phyloP scores from a whole-genome alignment of 2,329 filamentous ascomycete species.

The Lomentospora prolificans region DNA sequence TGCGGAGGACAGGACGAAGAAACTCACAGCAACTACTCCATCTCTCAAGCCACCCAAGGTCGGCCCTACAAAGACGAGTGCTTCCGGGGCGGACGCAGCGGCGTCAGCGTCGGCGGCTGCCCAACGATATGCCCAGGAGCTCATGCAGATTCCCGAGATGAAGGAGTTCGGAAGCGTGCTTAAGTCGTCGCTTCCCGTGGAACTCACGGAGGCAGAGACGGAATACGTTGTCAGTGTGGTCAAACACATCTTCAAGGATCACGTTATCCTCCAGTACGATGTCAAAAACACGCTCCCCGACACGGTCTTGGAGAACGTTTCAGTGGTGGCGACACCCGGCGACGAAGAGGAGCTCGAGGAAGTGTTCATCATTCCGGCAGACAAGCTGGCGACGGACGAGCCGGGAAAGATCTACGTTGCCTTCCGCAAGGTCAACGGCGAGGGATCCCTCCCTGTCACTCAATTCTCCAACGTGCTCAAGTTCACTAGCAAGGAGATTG shows the following conservation, averaged over 20 bases:
- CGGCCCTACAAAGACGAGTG: constrained; percentile 61
- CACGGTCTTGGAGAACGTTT: constrained; percentile 83
- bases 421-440: constrained; percentile 74
- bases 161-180: constrained; percentile 81
- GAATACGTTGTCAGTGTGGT: constrained; percentile 91
- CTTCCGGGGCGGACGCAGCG: constrained; percentile 61
- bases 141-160: constrained; percentile 84
- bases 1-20: constrained; percentile 93
- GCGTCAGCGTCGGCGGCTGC: constrained; percentile 70
- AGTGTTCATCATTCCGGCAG: constrained; percentile 85
- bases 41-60: constrained; percentile 88
- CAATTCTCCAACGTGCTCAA: constrained; percentile 89
- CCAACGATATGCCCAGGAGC: constrained; percentile 80
- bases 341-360: constrained; percentile 81
- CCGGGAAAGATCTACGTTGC: constrained; percentile 92
- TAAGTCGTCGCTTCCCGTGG: constrained; percentile 78
- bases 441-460: constrained; percentile 64
- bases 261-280: constrained; percentile 91
- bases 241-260: constrained; percentile 97
- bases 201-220: constrained; percentile 93
- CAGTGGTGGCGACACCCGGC: constrained; percentile 66
- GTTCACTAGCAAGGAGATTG: constrained; percentile 97
- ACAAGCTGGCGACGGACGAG: constrained; percentile 72
- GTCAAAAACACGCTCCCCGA: constrained; percentile 94
- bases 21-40: constrained; percentile 84